Percentiles rank a stretch among this genome's conserved stretches.
These are phyloP conservation scores for Rubia balearica DNA, from an alignment of 305 asterid genomes.

Conservation along the genomic window DNA sequence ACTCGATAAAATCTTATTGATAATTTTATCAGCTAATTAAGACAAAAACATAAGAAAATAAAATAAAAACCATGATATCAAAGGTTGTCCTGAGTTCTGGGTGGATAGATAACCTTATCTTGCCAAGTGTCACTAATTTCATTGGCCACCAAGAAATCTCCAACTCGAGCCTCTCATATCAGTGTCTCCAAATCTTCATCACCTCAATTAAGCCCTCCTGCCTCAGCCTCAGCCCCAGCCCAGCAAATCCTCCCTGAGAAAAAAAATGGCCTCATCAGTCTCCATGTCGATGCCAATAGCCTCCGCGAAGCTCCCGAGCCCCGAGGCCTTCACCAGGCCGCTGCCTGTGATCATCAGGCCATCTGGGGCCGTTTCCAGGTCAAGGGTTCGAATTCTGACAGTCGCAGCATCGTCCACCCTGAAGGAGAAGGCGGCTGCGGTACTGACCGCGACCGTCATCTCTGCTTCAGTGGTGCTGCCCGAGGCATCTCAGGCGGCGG, in stretches of 20 bases:
- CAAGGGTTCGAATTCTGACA: conserved; percentile 8
- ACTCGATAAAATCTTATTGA: too few relatives aligned
- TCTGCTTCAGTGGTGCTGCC: conserved; percentile 40
- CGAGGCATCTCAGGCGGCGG: conserved; percentile 42
- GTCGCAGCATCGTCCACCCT: conserved; percentile 19
- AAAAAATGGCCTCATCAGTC: conserved; percentile 32
- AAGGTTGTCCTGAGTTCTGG: not conserved
- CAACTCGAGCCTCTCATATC: conserved; percentile 23
- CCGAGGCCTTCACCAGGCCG: conserved; percentile 33
- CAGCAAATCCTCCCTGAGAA: not conserved
- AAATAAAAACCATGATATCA: too few relatives aligned
- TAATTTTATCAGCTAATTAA: too few relatives aligned
- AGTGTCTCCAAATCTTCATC: conserved; percentile 3
- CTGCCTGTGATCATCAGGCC: conserved; percentile 19
- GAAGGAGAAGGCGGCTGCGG: conserved; percentile 44
- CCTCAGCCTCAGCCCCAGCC: not conserved
- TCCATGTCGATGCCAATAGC: conserved; percentile 33
- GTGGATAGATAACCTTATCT: conserved; percentile 28
- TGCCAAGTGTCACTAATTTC: conserved; percentile 22
- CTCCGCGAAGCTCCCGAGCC: conserved; percentile 21
- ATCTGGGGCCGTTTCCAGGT: conserved; percentile 15
- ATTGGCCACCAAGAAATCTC: conserved; percentile 26
- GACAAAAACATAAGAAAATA: too few relatives aligned
- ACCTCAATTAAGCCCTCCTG: not conserved
- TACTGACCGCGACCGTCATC: conserved; percentile 30